Conservation (phyloP, 257 asterid species). For the Prunella vulgaris region DNA sequence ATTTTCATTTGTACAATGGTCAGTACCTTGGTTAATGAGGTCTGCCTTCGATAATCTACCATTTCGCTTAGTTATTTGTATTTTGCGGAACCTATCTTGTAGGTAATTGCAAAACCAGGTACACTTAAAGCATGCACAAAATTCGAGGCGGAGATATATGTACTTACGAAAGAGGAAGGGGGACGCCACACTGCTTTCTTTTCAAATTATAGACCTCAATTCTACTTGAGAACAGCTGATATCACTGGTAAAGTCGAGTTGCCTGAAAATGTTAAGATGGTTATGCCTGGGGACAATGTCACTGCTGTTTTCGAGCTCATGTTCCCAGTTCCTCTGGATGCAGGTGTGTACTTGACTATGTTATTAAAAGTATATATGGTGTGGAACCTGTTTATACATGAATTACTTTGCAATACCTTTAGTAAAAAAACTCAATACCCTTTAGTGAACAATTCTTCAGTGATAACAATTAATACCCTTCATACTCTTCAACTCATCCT, state of each 20-base stretch:
- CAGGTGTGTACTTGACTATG: constrained; percentile 40
- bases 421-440: no score
- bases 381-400: no score
- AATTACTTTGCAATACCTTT: no score
- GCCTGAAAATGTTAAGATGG: constrained; percentile 99
- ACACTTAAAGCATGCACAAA: constrained; percentile 79
- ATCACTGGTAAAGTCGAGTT: constrained; percentile 94
- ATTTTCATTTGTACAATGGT: neutral
- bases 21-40: neutral
- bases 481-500: no score
- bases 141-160: constrained; percentile 97
- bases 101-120: constrained; percentile 95
- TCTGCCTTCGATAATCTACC: neutral
- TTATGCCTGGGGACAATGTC: constrained; percentile 99
- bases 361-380: no score
- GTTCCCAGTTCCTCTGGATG: constrained; percentile 82
- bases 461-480: no score
- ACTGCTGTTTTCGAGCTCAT: constrained; percentile 91
- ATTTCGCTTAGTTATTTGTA: neutral
- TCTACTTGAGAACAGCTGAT: constrained; percentile 98
- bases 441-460: no score
- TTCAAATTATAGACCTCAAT: constrained; percentile 93
- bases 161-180: constrained; percentile 97
- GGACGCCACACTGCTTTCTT: constrained; percentile 99
- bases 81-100: constrained; percentile 3